A percentile compares a stretch with the other conserved stretches of the same genome.
phyloP scores from a whole-genome alignment of 2,329 filamentous ascomycete genomes.

The Teratosphaeria zuluensis region DNA sequence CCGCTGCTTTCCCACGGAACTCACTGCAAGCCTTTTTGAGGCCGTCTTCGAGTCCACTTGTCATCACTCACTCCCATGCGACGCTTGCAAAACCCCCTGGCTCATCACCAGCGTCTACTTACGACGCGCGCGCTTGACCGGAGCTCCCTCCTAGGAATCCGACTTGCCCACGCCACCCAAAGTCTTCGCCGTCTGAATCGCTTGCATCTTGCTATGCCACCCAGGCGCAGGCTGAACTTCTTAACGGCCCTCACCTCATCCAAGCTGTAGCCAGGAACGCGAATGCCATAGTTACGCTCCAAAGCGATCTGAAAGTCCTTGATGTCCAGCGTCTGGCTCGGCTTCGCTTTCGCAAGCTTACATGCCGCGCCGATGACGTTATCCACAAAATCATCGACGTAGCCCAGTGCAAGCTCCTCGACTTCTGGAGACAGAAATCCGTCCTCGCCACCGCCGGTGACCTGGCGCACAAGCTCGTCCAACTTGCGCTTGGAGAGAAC shows the following conservation, averaged over 20 bases:
- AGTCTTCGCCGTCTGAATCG: constrained; percentile 85
- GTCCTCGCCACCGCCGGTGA: constrained; percentile 60
- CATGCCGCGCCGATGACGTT: constrained; percentile 80
- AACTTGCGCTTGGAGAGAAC: constrained; percentile 97
- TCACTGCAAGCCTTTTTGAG: no score
- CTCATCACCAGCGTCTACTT: neutral
- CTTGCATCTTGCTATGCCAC: constrained; percentile 96
- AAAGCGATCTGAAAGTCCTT: constrained; percentile 49
- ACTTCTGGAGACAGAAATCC: constrained; percentile 77
- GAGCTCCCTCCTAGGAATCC: constrained; percentile 8
- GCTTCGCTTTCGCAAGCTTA: constrained; percentile 84
- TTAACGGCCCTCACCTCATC: constrained; percentile 91
- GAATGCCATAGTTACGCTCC: constrained; percentile 61
- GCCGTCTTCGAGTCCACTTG: no score
- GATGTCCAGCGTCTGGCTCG: constrained; percentile 79
- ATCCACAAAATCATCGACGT: constrained; percentile 93
- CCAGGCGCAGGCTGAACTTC: constrained; percentile 81
- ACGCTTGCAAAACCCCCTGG: neutral
- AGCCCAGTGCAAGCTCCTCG: constrained; percentile 84
- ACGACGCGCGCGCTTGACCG: neutral
- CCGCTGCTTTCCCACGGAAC: no score
- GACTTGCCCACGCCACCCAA: constrained; percentile 32
- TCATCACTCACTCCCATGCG: neutral
- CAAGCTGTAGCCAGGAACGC: constrained; percentile 85
- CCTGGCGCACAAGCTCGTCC: constrained; percentile 87